Base-by-base conservation (phyloP, 1,284 basidiomycete genomes). In the Peniophora sp. region DNA sequence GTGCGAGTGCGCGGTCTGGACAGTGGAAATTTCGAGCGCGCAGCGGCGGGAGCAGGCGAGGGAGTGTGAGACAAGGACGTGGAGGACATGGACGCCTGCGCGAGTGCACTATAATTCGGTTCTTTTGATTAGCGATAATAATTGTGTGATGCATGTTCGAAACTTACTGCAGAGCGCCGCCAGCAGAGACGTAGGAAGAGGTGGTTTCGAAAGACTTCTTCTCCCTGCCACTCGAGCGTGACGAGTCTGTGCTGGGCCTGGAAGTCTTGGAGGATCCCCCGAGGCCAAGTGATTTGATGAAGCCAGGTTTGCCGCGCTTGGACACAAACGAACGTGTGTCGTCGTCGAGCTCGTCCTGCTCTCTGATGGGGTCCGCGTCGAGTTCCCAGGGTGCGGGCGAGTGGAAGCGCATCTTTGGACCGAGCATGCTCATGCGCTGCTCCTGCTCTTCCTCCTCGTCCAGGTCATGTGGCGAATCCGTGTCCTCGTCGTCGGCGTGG, bases 321-420 rank as follows among this genome's bases (percentile, higher is more conserved):
- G 50, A 60, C 51, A 55, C 60, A 57, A 60, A 51, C 39, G 51
- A 62, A 62, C 57, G 55, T 51, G 52, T 58, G 52, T 60, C 63
- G 49, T 65, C 62, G 42, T 70, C 70, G 1, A 66, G 60, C 43
- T 78, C 75, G 41, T 76, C 75, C 27, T 72, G 75, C 57, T 76
- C 75, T 23, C 69, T 62, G 5, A 73, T 54, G 15, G 66, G 46
- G n/a, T 66, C 70, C 20, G 71, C 75, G 47, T 79, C 83, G 47
- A 76, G 68, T 66, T 90, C 87, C 87, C 87, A 90, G 42, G 88
- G 87, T 22, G 87, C 84, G 24, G 75, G 81, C 53, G 85, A 84
- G 64, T 88, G 85, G 61, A 88, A 80, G 46, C 82, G 79, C 76
- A 90, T 85, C 63, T 81, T 87, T 24, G 87, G 87, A 15, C 88